Evolutionary conservation across 2,329 filamentous ascomycete species (phyloP), one percentile per base, ranked within the genome.

Genomic region (Fusarium decemcellulare): DNA sequence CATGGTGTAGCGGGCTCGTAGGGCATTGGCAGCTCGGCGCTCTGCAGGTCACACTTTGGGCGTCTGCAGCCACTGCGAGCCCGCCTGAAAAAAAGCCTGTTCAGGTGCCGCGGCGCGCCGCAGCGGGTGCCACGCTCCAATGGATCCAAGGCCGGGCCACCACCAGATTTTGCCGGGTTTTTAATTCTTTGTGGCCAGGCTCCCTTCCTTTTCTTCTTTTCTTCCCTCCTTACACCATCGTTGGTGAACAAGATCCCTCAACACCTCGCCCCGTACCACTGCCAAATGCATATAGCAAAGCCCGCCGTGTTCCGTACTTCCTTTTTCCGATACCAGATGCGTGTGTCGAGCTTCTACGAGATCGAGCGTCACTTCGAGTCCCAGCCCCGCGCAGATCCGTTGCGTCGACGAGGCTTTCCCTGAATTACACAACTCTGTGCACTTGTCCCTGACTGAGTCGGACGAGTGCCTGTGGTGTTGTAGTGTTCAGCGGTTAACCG

Each of bases 261-360:
- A 58, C 32, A 48, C 58, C 61, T 18, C 66, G 64, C 59, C 56
- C 57, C 52, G 54, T 54, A 74, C 61, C 69, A 59, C 64, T 73
- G 66, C 78, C 84, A 78, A 89, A 89, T 89, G 87, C 86, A 87
- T 87, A 85, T 81, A 82, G 81, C 83, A 82, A 81, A 80, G 76
- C 78, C 80, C 68, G 76, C 74, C 74, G 76, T 81, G 78, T 81
- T 82, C 72, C 80, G 70, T 73, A 73, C 83, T 72, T 84, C 83
- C 74, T 84, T 85, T 76, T 85, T 86, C 80, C 83, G 82, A 76
- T 82, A 81, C 84, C 86, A 88, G 85, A 89, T 89, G 87, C 86
- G 84, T 79, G 77, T 83, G 58, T 63, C 58, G 76, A 81, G 81
- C 80, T 81, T 82, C 78, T 82, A 85, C 77, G 80, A 83, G 77